phyloP scores from a whole-genome alignment of 768 basidiomycete species.

The Chalciporus chontae region DNA sequence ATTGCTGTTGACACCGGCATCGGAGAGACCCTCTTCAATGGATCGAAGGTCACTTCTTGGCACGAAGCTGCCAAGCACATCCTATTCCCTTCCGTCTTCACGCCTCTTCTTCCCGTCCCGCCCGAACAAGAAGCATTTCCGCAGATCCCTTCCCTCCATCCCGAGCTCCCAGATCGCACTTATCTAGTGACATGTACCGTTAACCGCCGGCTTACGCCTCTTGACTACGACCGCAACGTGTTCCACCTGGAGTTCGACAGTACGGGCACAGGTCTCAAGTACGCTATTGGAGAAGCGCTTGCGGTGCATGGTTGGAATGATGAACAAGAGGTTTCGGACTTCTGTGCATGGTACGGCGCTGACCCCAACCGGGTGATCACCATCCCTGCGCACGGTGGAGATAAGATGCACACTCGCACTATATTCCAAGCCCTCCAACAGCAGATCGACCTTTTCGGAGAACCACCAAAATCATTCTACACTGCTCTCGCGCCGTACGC shows the following conservation, averaged over 20 bases:
- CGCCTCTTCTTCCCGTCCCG: constrained; percentile 40
- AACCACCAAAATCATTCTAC: constrained; percentile 95
- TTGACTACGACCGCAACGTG: constrained; percentile 96
- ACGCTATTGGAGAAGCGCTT: constrained; percentile 94
- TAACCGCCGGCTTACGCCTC: constrained; percentile 90
- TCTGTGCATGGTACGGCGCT: constrained; percentile 90
- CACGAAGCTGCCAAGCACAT: constrained; percentile 87
- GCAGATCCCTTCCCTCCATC: constrained; percentile 72
- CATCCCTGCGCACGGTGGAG: constrained; percentile 66
- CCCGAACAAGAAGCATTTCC: constrained; percentile 41
- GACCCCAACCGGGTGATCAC: constrained; percentile 77
- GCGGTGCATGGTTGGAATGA: constrained; percentile 99
- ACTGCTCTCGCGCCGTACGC: constrained; percentile 80
- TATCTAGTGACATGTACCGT: constrained; percentile 92
- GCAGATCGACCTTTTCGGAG: constrained; percentile 94
- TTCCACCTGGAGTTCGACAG: constrained; percentile 98
- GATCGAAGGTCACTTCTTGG: constrained; percentile 64
- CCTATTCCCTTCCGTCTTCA: constrained; percentile 81
- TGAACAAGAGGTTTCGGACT: constrained; percentile 77
- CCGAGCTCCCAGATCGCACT: constrained; percentile 84
- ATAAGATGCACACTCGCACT: constrained; percentile 86
- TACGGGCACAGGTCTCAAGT: constrained; percentile 87
- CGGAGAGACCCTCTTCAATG: constrained; percentile 57
- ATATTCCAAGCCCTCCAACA: constrained; percentile 94
- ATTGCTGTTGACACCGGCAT: constrained; percentile 61